Evolutionary conservation across 192 early-diverging fungal species (phyloP).

Genomic region (Coemansia sp.): DNA sequence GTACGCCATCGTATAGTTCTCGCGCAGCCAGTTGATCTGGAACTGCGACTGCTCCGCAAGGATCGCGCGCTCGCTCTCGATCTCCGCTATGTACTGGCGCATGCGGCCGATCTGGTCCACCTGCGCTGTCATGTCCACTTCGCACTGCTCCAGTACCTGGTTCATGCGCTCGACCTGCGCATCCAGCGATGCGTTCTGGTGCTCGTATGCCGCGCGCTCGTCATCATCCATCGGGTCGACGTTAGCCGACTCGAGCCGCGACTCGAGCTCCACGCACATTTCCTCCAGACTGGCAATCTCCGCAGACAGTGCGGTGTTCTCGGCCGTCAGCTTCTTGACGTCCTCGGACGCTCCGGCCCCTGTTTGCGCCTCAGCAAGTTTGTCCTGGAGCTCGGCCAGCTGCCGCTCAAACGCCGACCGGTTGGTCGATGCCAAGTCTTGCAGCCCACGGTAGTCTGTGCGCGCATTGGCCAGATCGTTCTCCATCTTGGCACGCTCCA

Average conservation of each 20-base stretch:
- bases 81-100: constrained; percentile 38
- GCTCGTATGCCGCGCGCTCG: constrained; percentile 26
- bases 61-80: constrained; percentile 47
- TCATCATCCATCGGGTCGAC: constrained; percentile 24
- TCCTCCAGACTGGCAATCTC: constrained; percentile 13
- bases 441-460: constrained; percentile 27
- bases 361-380: constrained; percentile 9
- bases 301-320: constrained; percentile 17
- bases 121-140: constrained; percentile 41
- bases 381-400: constrained; percentile 21
- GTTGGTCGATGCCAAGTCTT: constrained; percentile 24
- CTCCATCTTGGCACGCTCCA: constrained; percentile 21
- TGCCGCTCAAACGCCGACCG: constrained; percentile 20
- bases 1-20: constrained; percentile 49
- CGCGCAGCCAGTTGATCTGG: constrained; percentile 56
- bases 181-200: constrained; percentile 18
- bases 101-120: constrained; percentile 29
- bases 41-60: constrained; percentile 51
- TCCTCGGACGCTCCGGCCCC: constrained; percentile 1
- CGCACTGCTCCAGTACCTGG: constrained; percentile 42
- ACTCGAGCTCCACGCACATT: constrained; percentile 26
- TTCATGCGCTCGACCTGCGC: constrained; percentile 20
- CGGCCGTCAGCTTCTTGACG: constrained; percentile 12
- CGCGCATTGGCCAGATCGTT: constrained; percentile 13
- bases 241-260: constrained; percentile 28